Percentiles rank a stretch among this genome's conserved stretches.
Conservation (phyloP, 176 grass and related monocot species). For the Metroxylon sagu region DNA sequence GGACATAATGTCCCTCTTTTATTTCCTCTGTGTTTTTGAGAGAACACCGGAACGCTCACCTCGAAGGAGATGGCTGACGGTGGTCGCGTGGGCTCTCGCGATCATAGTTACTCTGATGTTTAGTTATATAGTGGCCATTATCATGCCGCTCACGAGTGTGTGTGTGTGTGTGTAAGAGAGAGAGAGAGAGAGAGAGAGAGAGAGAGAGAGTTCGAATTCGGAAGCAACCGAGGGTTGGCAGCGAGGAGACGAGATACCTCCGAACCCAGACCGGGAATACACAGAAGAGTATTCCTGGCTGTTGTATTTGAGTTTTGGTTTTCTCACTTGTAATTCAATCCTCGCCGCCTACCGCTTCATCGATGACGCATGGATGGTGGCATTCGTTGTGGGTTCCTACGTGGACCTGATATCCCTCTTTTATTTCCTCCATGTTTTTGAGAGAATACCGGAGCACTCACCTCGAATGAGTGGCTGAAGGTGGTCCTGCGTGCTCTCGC, state of each 20-base stretch:
- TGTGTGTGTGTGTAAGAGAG: too few species aligned
- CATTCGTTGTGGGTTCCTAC: background rate
- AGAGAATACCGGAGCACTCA: background rate
- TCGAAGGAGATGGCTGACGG: background rate
- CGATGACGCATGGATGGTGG: background rate
- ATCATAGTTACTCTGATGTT: background rate
- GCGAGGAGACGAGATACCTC: too few species aligned
- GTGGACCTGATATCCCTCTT: background rate
- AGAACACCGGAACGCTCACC: background rate
- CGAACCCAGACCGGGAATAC: too few species aligned
- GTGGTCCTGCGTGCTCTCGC: background rate
- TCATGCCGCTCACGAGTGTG: slow-evolving; percentile 2
- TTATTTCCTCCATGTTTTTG: background rate
- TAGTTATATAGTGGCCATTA: background rate
- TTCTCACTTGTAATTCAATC: slow-evolving; percentile 4
- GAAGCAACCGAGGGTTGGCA: too few species aligned
- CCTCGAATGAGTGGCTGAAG: background rate
- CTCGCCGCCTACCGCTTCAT: slow-evolving; percentile 10
- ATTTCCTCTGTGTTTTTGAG: background rate
- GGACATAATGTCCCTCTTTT: background rate
- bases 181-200: too few species aligned
- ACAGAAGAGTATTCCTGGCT: background rate
- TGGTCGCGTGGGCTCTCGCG: background rate
- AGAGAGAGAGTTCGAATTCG: too few species aligned
- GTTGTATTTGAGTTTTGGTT: background rate